phyloP scores from a whole-genome alignment of 2,329 filamentous ascomycete species.

The Pyrenophora tritici-repentis region DNA sequence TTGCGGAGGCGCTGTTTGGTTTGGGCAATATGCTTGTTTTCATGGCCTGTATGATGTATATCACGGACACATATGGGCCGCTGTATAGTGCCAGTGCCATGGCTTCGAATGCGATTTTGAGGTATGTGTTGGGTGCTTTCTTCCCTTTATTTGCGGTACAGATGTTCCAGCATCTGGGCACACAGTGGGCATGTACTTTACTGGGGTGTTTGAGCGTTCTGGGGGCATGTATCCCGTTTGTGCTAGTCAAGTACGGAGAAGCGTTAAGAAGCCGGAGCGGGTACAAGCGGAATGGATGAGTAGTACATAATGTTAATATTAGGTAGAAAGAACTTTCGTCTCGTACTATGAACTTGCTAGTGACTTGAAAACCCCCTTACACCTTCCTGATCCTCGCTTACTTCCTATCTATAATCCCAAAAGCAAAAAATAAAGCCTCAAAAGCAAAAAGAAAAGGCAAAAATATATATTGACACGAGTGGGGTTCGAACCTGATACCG shows the following conservation, averaged over 20 bases:
- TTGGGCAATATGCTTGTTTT: conserved; percentile 11
- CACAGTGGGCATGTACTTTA: conserved; percentile 17
- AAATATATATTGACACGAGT: conserved; percentile 28
- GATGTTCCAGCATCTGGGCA: conserved; percentile 20
- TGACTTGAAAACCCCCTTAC: too few species aligned
- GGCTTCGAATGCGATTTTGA: conserved; percentile 63
- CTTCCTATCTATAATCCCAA: not conserved
- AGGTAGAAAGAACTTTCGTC: too few species aligned
- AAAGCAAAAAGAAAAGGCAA: not conserved
- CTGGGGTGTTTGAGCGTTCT: conserved; percentile 15
- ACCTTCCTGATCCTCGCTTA: too few species aligned
- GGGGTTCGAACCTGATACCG: conserved; percentile 30
- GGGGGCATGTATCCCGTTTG: conserved; percentile 13
- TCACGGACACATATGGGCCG: conserved; percentile 52
- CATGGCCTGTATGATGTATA: conserved; percentile 17
- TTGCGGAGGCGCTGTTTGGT: conserved; percentile 30
- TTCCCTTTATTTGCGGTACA: conserved; percentile 68
- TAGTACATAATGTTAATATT: not conserved
- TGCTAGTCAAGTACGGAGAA: conserved; percentile 21
- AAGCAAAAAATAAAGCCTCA: not conserved
- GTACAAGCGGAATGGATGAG: conserved; percentile 9
- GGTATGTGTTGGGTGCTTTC: conserved; percentile 61
- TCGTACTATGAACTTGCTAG: too few species aligned
- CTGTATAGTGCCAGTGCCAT: conserved; percentile 62
- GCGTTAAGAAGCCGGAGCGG: conserved; percentile 18